Evolutionary conservation across 2,329 filamentous ascomycete genomes (phyloP), one percentile per base, ranked within the genome.

Genomic region (Aspergillus sp.): DNA sequence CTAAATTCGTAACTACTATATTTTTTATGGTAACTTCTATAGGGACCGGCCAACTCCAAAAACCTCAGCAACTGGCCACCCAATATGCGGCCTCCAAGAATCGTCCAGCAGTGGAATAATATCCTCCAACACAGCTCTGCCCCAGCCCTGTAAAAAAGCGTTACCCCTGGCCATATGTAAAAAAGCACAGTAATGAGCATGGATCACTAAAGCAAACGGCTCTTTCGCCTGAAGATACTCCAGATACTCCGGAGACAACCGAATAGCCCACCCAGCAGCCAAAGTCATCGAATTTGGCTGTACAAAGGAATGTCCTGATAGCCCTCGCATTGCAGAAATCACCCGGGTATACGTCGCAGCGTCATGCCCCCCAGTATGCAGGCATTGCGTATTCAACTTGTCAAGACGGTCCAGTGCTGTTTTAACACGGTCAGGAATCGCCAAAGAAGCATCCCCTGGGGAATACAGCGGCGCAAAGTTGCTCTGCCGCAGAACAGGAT

Each of bases 111-210:
- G 23, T 12, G 56, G 47, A 11, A 47, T 27, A 17, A 67, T 64
- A 27, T 67, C 64, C 9, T 51, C 27, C 6, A 66, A 31, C 6
- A 66, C 63, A 5, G 54, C 24, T 3, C 37, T 21, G 3, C 66
- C 62, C 66, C 66, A 67, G 5, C 37, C n/a, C 8, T 56, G 57
- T 7, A 68, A 43, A 46, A 58, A 67, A 55, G 60, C 62, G 39
- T 66, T 65, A 2, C 60, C 58, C 23, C 59, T 57, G 4, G 58
- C 57, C 27, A 59, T 9, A 12, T 66, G 59, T 5, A 68, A 35
- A 31, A 64, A 61, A 0, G 61, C 65, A 23, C 64, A 67, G 41
- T 64, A 68, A 48, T 68, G 64, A 4, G 65, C 66, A 27, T 63
- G 51, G 2, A 67, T n/a, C 7, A 67, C 65, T 37, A 68, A 46